Evolutionary conservation across 192 early-diverging fungal genomes (phyloP).

Genomic region (Umbelopsis sp.): DNA sequence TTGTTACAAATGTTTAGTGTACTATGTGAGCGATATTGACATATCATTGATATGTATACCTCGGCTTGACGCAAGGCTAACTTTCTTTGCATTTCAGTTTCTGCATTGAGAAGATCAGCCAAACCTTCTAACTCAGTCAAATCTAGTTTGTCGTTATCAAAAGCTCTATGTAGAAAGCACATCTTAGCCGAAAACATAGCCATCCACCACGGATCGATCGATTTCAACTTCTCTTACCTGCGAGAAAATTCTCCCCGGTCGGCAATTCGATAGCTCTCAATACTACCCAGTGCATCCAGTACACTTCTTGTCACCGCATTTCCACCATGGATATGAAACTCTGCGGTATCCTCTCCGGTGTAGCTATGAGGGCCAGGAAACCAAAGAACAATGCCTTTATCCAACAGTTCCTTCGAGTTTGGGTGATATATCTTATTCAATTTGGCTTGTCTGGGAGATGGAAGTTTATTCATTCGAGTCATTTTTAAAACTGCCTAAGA

Average conservation of each 20-base stretch:
- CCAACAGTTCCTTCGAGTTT: conserved; percentile 47
- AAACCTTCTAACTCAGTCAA: conserved; percentile 73
- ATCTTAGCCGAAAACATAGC: not conserved
- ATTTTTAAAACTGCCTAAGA: conserved; percentile 18
- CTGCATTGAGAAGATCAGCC: conserved; percentile 76
- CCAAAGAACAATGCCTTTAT: conserved; percentile 60
- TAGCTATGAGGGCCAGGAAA: conserved; percentile 69
- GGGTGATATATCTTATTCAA: conserved; percentile 49
- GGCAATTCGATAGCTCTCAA: conserved; percentile 62
- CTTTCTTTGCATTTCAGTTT: conserved; percentile 73
- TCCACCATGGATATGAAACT: conserved; percentile 78
- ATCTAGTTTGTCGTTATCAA: conserved; percentile 74
- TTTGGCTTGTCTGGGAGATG: conserved; percentile 45
- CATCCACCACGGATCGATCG: too few species aligned
- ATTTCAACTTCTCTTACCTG: conserved; percentile 40
- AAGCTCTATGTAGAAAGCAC: conserved; percentile 45
- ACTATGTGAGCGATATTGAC: not conserved
- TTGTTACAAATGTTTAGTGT: not conserved
- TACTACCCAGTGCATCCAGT: conserved; percentile 48
- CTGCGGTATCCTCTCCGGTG: conserved; percentile 76
- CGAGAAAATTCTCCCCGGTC: conserved; percentile 76
- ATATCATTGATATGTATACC: conserved; percentile 27
- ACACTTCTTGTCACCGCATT: conserved; percentile 64
- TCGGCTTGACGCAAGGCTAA: conserved; percentile 70
- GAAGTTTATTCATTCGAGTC: conserved; percentile 28